These are phyloP conservation scores for Tuber melanosporum DNA, from an alignment of 495 filamentous ascomycete species.

Conservation along the genomic window DNA sequence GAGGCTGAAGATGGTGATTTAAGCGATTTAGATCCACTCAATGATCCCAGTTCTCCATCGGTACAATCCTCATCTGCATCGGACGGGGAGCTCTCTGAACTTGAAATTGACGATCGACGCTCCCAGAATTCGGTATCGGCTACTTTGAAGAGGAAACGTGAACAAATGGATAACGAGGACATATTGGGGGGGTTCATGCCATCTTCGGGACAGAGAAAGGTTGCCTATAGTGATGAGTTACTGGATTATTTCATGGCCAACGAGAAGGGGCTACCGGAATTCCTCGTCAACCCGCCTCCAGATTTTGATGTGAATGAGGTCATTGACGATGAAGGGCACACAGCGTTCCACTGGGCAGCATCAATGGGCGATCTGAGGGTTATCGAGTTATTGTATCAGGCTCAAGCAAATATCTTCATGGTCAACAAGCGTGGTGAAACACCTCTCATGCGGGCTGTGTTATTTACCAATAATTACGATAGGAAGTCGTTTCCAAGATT, in stretches of 20 bases:
- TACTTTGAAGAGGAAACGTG: conserved; percentile 43
- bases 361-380: conserved; percentile 97
- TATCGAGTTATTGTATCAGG: conserved; percentile 71
- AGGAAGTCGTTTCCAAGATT: conserved; percentile 75
- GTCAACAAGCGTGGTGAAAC: conserved; percentile 80
- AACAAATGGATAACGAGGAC: conserved; percentile 68
- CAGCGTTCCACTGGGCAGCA: conserved; percentile 89
- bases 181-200: conserved; percentile 73
- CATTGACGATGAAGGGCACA: conserved; percentile 84
- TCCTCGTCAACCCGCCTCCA: conserved; percentile 68
- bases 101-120: conserved; percentile 45
- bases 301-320: conserved; percentile 79
- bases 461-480: conserved; percentile 94
- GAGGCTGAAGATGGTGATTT: conserved; percentile 44
- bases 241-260: conserved; percentile 91
- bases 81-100: conserved; percentile 46
- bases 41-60: conserved; percentile 37
- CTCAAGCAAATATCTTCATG: conserved; percentile 61
- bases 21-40: conserved; percentile 43
- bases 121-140: conserved; percentile 52
- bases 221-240: conserved; percentile 84
- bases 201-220: conserved; percentile 57
- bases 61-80: conserved; percentile 39
- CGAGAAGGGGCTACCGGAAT: conserved; percentile 56
- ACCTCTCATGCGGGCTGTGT: conserved; percentile 84